phyloP scores from a whole-genome alignment of 371 early-diverging fungal species.

The Syncephalastrum sp. region DNA sequence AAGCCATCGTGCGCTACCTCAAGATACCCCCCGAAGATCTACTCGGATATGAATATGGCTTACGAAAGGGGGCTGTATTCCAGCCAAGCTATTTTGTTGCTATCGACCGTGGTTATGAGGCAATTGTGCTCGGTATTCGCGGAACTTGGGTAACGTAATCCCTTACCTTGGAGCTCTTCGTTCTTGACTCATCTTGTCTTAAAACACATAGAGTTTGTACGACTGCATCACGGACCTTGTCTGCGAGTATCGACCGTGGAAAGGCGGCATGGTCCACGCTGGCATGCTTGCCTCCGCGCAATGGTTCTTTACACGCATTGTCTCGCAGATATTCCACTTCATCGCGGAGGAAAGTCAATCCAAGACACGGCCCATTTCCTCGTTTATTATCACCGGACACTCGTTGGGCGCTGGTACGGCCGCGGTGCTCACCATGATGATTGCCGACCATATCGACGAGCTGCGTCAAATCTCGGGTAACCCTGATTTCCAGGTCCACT shows the following conservation, averaged over 20 bases:
- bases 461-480: slow-evolving; percentile 47
- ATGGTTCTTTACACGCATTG: slow-evolving; percentile 70
- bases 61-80: slow-evolving; percentile 63
- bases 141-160: slow-evolving; percentile 70
- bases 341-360: slow-evolving; percentile 27
- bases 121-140: slow-evolving; percentile 75
- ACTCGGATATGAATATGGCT: slow-evolving; percentile 72
- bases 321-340: slow-evolving; percentile 60
- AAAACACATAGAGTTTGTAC: slow-evolving; percentile 54
- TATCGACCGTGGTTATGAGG: slow-evolving; percentile 60
- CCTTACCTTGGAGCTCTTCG: neutral
- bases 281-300: slow-evolving; percentile 82
- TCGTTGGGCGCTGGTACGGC: slow-evolving; percentile 83
- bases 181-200: slow-evolving; percentile 3
- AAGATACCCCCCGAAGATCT: slow-evolving; percentile 66
- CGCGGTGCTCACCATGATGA: slow-evolving; percentile 77
- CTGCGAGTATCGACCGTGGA: slow-evolving; percentile 84
- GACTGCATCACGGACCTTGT: slow-evolving; percentile 83
- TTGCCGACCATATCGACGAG: slow-evolving; percentile 64
- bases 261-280: slow-evolving; percentile 80
- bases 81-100: slow-evolving; percentile 78
- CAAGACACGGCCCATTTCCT: slow-evolving; percentile 17
- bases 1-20: slow-evolving; percentile 67
- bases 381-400: slow-evolving; percentile 62
- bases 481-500: slow-evolving; percentile 43